A percentile compares a stretch with the other conserved stretches of the same genome.
Conservation (phyloP, 2,329 filamentous ascomycete genomes). For the Fusarium haematococcum region DNA sequence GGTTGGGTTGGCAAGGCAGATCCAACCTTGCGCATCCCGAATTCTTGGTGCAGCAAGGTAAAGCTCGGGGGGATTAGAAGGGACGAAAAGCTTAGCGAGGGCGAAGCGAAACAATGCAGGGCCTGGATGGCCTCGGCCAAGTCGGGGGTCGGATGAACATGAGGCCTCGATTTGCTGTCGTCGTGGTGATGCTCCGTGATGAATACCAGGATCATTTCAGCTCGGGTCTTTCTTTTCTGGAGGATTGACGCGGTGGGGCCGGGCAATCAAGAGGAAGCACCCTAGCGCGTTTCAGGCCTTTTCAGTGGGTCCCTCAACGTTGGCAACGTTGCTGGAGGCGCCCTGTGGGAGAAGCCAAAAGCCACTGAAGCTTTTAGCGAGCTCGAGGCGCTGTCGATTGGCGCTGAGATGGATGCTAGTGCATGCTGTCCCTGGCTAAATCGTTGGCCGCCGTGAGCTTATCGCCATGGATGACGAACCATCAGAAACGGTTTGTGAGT, state of each 20-base stretch:
- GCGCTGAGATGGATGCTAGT: background rate
- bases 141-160: background rate
- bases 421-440: slow-evolving; percentile 7
- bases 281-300: slow-evolving; percentile 31
- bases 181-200: background rate
- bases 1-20: background rate
- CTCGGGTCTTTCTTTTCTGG: background rate
- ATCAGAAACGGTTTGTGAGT: background rate
- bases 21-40: background rate
- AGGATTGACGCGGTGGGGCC: slow-evolving; percentile 1
- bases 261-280: slow-evolving; percentile 7
- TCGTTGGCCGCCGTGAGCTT: background rate
- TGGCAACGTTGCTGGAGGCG: background rate
- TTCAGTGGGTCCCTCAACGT: slow-evolving; percentile 8
- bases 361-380: slow-evolving; percentile 12
- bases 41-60: background rate
- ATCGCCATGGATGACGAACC: background rate
- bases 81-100: background rate
- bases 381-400: background rate
- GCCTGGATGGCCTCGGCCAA: background rate
- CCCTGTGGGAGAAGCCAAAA: slow-evolving; percentile 13
- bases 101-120: background rate
- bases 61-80: background rate
- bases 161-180: background rate
- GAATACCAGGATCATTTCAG: background rate